Evolutionary conservation across 1,139 yeast genomes (phyloP), one percentile per base, ranked within the genome.

Genomic region (Pichia sp.): DNA sequence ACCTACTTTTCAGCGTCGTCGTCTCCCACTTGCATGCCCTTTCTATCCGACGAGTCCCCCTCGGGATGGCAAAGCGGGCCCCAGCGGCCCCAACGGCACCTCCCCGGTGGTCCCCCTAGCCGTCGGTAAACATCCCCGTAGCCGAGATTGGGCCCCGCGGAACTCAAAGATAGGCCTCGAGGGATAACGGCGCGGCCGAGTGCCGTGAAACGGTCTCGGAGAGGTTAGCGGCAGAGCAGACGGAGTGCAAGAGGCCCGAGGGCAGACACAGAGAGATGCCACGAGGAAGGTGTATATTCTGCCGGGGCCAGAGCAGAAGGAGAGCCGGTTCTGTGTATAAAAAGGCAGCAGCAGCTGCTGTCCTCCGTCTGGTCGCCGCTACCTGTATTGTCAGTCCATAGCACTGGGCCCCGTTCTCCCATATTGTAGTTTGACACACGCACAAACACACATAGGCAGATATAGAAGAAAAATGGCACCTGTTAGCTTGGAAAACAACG

Each of bases 381-480:
- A n/a, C n/a, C n/a, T n/a, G n/a, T n/a, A n/a, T n/a, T n/a, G n/a
- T n/a, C n/a, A n/a, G n/a, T n/a, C n/a, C n/a, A n/a, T n/a, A n/a
- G n/a, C n/a, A n/a, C n/a, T n/a, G n/a, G n/a, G n/a, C n/a, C n/a
- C n/a, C n/a, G n/a, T n/a, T n/a, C n/a, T n/a, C n/a, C n/a, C n/a
- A n/a, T n/a, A n/a, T n/a, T n/a, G n/a, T n/a, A n/a, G n/a, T n/a
- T n/a, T n/a, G n/a, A n/a, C n/a, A 41, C 22, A 41, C 30, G 25
- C 39, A 42, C 45, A 44, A 21, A 44, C 31, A 34, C 9, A 10
- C 16, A 18, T 16, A 42, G 13, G 25, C 39, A 39, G 19, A n/a
- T n/a, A n/a, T n/a, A n/a, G n/a, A n/a, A n/a, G n/a, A 13, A 42
- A 41, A 13, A 62, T 64, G 67, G 62, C 64, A 25, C 68, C 67